A percentile compares a stretch with the other conserved stretches of the same genome.
Evolutionary conservation across 2,329 filamentous ascomycete species (phyloP).

Genomic region (Chaetomiaceae sp.): DNA sequence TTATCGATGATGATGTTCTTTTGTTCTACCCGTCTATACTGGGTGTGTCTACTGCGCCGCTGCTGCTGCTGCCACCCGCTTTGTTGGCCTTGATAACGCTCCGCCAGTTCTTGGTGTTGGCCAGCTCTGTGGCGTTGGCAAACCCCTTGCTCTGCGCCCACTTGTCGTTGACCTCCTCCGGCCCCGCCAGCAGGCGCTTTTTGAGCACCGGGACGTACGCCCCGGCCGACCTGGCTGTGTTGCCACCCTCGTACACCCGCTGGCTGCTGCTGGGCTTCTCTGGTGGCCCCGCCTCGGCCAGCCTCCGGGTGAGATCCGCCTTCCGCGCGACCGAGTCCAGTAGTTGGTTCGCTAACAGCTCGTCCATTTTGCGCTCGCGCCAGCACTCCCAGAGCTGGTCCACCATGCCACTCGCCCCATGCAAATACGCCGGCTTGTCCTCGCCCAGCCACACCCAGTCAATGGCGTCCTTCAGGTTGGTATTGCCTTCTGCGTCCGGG

Average conservation of each 20-base stretch:
- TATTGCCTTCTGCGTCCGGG: constrained; percentile 27
- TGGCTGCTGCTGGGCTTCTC: constrained; percentile 32
- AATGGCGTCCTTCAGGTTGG: constrained; percentile 51
- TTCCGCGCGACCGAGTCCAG: constrained; percentile 56
- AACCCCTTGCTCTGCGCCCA: constrained; percentile 61
- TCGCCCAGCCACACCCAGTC: constrained; percentile 79
- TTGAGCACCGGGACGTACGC: constrained; percentile 53
- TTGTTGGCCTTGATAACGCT: constrained; percentile 30
- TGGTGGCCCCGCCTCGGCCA: constrained; percentile 41
- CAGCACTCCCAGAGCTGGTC: constrained; percentile 78
- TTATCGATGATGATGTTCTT: too few species aligned
- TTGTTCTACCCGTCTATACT: constrained; percentile 9
- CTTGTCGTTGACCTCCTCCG: constrained; percentile 55
- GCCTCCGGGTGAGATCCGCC: constrained; percentile 20
- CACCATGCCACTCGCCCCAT: constrained; percentile 61
- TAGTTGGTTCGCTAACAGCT: constrained; percentile 72
- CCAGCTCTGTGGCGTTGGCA: constrained; percentile 47
- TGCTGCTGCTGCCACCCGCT: neutral
- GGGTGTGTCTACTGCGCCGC: neutral
- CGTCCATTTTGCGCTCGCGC: constrained; percentile 83
- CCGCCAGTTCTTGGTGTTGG: constrained; percentile 35
- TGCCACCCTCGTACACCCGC: constrained; percentile 52
- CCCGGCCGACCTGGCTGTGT: constrained; percentile 47
- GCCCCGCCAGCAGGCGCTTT: constrained; percentile 44
- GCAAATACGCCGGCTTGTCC: constrained; percentile 53